phyloP scores from a whole-genome alignment of 2,329 filamentous ascomycete genomes.

The Colletotrichum trifolii region DNA sequence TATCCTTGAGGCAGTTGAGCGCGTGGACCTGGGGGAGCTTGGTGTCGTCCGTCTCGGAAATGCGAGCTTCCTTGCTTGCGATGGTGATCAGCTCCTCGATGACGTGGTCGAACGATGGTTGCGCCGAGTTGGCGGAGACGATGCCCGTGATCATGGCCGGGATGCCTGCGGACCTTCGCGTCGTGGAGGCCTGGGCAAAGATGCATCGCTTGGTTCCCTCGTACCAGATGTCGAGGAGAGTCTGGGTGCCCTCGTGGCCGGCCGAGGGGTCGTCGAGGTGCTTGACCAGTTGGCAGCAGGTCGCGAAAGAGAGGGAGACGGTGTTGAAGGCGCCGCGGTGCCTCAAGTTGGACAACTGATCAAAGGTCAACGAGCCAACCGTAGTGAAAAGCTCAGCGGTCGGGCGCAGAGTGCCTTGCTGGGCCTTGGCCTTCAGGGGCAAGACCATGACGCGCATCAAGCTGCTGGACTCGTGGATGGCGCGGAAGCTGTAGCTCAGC shows the following conservation, averaged over 20 bases:
- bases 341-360: slow-evolving; percentile 82
- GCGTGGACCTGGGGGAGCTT: slow-evolving; percentile 93
- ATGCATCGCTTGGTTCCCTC: slow-evolving; percentile 77
- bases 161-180: slow-evolving; percentile 90
- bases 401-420: slow-evolving; percentile 58
- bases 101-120: slow-evolving; percentile 71
- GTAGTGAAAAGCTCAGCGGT: slow-evolving; percentile 66
- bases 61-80: slow-evolving; percentile 62
- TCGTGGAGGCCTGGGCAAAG: slow-evolving; percentile 80
- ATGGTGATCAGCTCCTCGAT: slow-evolving; percentile 72
- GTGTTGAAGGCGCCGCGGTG: slow-evolving; percentile 95
- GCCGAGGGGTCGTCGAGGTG: slow-evolving; percentile 49
- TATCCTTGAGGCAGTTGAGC: slow-evolving; percentile 91
- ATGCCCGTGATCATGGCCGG: slow-evolving; percentile 88
- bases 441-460: slow-evolving; percentile 73
- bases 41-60: slow-evolving; percentile 68
- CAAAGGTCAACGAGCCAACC: slow-evolving; percentile 81
- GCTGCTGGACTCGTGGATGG: slow-evolving; percentile 91
- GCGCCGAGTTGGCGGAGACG: slow-evolving; percentile 71
- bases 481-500: slow-evolving; percentile 93
- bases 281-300: slow-evolving; percentile 77
- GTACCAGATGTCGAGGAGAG: slow-evolving; percentile 77
- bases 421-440: slow-evolving; percentile 61
- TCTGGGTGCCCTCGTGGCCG: slow-evolving; percentile 44
- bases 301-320: slow-evolving; percentile 86